Base-by-base conservation (phyloP, 257 asterid genomes). In the Solanum clarkiae region DNA sequence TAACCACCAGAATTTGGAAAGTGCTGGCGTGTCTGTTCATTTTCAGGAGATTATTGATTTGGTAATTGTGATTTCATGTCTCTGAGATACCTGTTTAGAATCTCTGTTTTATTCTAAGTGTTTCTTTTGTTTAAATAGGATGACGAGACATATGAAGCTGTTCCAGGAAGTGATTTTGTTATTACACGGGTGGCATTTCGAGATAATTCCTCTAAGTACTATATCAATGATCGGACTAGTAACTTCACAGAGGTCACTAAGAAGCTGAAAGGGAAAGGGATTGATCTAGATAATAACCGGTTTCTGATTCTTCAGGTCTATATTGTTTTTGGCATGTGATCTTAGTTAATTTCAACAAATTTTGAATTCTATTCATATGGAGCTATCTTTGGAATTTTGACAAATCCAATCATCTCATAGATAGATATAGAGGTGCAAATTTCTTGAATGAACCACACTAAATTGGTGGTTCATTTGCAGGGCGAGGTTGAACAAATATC, bases 401-500 rank as follows among this genome's bases (percentile, higher is more conserved):
- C 29, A 66, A 29, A 66, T 66, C 47, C n/a, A 66, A 29, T 14
- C 47, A 1, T 29, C 47, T 66, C 42, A 63, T 24, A 60, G 68
- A 60, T 60, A n/a, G 32, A 60, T n/a, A 63, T 40, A 63, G 42
- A 5, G 17, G 40, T 63, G 26, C 18, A 1, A 24, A 6, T 63
- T 63, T 63, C 70, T 63, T 13, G 42, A 63, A 63, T 4, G 10
- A 63, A 63, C 42, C 42, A 24, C 70, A 24, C 42, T 63, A 63
- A 26, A 26, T 44, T 4, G 68, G 79, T 65, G 56, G 9, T 44
- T 16, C 91, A 88, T 90, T 83, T 81, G 83, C 90, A 97, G 99
- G 99, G 99, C 24, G 99, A 97, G 92, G 99, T 97, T 59, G 99
- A 97, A 88, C 99, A 97, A 88, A 97, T 97, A 86, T 97, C 99